These are phyloP conservation scores for Graphilbum fragrans DNA, from an alignment of 2,329 filamentous ascomycete genomes.

Conservation along the genomic window DNA sequence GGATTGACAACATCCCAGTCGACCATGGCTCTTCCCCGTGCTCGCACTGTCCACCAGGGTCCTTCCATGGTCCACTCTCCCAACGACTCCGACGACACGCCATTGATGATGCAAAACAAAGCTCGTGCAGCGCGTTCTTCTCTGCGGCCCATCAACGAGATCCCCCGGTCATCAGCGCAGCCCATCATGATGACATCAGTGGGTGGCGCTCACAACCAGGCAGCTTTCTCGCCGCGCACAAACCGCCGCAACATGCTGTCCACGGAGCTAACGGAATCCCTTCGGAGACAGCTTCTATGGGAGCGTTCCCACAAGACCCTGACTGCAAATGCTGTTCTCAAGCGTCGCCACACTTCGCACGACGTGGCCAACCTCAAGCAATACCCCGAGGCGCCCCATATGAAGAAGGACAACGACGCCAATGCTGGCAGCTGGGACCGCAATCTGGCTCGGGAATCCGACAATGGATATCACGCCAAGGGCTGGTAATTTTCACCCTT, in stretches of 20 bases:
- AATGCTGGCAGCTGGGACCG: conserved; percentile 73
- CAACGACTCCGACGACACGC: conserved; percentile 50
- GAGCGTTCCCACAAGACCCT: conserved; percentile 91
- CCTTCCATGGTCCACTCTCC: conserved; percentile 35
- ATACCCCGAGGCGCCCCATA: conserved; percentile 56
- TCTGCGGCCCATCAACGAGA: conserved; percentile 45
- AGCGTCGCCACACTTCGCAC: conserved; percentile 80
- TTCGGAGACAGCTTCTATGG: conserved; percentile 84
- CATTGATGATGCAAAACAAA: conserved; percentile 41
- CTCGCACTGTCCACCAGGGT: conserved; percentile 35
- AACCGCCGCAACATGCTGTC: conserved; percentile 92
- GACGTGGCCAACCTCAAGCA: conserved; percentile 82
- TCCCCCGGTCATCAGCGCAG: conserved; percentile 56
- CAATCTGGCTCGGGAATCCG: conserved; percentile 71
- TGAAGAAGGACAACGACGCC: conserved; percentile 46
- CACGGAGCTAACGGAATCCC: conserved; percentile 84
- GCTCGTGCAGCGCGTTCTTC: conserved; percentile 37
- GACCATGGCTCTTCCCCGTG: conserved; percentile 55
- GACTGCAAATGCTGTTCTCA: conserved; percentile 76
- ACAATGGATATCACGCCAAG: conserved; percentile 69
- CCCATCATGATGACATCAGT: conserved; percentile 66
- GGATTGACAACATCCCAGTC: conserved; percentile 55
- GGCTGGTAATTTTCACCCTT: conserved; percentile 51
- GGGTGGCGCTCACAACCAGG: conserved; percentile 47
- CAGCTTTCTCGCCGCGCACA: conserved; percentile 78